Conservation (phyloP, 2,329 filamentous ascomycete genomes). For the Fusarium pseudoanthophilum region DNA sequence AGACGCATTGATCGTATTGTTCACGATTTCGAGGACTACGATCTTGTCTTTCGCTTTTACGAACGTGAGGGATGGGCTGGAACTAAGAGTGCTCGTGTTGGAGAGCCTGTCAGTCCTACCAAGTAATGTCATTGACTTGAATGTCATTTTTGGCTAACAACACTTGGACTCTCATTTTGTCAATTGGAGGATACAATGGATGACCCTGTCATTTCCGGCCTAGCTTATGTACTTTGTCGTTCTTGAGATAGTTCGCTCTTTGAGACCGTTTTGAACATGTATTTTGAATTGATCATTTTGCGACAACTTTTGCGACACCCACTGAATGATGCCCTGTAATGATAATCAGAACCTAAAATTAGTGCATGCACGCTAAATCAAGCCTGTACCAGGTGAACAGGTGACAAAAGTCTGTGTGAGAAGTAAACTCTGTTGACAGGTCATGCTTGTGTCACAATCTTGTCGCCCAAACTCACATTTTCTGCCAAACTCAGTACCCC, state of each 20-base stretch:
- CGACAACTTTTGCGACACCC: not conserved
- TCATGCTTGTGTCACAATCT: not conserved
- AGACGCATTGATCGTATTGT: slow-evolving; percentile 92
- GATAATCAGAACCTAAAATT: not conserved
- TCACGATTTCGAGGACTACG: slow-evolving; percentile 96
- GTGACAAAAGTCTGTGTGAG: not conserved
- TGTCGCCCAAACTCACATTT: not conserved
- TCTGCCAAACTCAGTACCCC: not conserved
- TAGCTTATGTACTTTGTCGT: not conserved
- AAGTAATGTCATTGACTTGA: slow-evolving; percentile 37
- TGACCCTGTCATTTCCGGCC: not conserved
- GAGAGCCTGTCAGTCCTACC: slow-evolving; percentile 55
- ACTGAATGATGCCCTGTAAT: not conserved
- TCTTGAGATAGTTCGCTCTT: not conserved
- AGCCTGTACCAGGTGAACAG: not conserved
- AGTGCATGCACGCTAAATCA: not conserved
- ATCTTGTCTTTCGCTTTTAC: slow-evolving; percentile 96
- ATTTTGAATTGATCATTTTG: not conserved
- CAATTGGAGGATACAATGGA: not conserved
- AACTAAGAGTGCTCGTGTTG: slow-evolving; percentile 63
- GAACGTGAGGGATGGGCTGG: slow-evolving; percentile 84
- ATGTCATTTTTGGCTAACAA: not conserved
- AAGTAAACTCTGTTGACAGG: accelerated
- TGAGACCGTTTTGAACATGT: not conserved
- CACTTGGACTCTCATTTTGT: too few relatives aligned